A percentile compares a stretch with the other conserved stretches of the same genome.
Evolutionary conservation across 2,329 filamentous ascomycete species (phyloP).

Genomic region (Penicillium vulpinum): DNA sequence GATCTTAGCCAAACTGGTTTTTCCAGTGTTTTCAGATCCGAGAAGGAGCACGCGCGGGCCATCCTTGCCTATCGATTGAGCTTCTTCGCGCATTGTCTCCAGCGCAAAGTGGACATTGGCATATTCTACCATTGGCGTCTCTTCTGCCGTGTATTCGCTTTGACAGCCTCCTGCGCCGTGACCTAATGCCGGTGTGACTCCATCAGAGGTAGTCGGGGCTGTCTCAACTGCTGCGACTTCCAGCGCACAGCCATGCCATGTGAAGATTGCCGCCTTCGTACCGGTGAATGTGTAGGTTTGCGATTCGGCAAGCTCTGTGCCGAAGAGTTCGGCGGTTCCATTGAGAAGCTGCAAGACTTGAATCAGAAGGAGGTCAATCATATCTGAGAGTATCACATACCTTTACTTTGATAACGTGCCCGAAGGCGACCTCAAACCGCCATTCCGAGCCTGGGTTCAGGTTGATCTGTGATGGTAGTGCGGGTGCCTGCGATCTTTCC

Average conservation of each 20-base stretch:
- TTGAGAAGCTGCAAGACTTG: slow-evolving; percentile 59
- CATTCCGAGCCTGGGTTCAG: slow-evolving; percentile 71
- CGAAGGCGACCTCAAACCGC: slow-evolving; percentile 70
- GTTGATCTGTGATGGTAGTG: slow-evolving; percentile 48
- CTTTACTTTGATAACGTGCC: slow-evolving; percentile 54
- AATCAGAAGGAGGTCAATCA: slow-evolving; percentile 5
- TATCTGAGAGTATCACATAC: slow-evolving; percentile 33
- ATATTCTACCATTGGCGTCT: slow-evolving; percentile 78
- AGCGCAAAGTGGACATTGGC: slow-evolving; percentile 87
- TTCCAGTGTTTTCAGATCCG: slow-evolving; percentile 75
- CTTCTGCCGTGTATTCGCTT: slow-evolving; percentile 69
- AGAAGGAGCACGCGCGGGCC: slow-evolving; percentile 84
- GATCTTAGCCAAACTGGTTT: slow-evolving; percentile 76
- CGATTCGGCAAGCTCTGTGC: slow-evolving; percentile 83
- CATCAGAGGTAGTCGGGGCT: slow-evolving; percentile 37
- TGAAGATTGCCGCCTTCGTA: slow-evolving; percentile 83
- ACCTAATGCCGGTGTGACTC: slow-evolving; percentile 31
- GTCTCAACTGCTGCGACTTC: slow-evolving; percentile 68
- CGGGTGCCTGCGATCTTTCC: slow-evolving; percentile 39
- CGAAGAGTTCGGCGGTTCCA: slow-evolving; percentile 90
- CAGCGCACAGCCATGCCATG: slow-evolving; percentile 85
- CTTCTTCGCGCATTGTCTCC: slow-evolving; percentile 67
- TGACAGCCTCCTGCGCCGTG: slow-evolving; percentile 60
- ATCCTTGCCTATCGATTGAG: slow-evolving; percentile 51
- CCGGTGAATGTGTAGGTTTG: slow-evolving; percentile 79